These are phyloP conservation scores for Holtermanniella nyarrowii DNA, from an alignment of 768 basidiomycete genomes.

Conservation along the genomic window DNA sequence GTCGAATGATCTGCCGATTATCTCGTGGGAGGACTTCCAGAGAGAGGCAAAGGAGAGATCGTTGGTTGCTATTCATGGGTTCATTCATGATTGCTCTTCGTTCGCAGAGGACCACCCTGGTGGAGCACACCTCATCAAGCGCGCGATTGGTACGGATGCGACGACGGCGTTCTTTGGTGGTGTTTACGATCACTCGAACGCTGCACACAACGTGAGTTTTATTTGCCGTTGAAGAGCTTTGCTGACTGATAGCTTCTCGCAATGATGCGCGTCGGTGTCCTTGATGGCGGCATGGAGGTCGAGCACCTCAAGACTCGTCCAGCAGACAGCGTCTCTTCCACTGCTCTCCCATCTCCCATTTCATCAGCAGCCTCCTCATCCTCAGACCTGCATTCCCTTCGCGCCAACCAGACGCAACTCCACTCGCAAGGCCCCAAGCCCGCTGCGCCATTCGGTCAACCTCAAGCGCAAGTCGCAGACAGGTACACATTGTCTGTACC, in stretches of 20 bases:
- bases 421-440: conserved; percentile 29
- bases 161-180: conserved; percentile 92
- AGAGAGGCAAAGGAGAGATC: conserved; percentile 69
- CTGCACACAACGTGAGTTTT: conserved; percentile 55
- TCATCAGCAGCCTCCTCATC: conserved; percentile 19
- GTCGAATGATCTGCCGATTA: conserved; percentile 62
- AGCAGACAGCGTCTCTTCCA: conserved; percentile 16
- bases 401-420: conserved; percentile 19
- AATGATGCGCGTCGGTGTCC: conserved; percentile 65
- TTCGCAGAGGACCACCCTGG: conserved; percentile 90
- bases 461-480: conserved; percentile 45
- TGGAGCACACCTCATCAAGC: conserved; percentile 69
- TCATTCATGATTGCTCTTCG: conserved; percentile 76
- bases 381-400: conserved; percentile 10
- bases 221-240: conserved; percentile 35
- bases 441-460: conserved; percentile 45
- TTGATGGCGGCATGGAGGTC: conserved; percentile 57
- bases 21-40: conserved; percentile 80
- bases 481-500: conserved; percentile 47
- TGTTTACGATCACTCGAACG: conserved; percentile 79
- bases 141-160: conserved; percentile 80
- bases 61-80: conserved; percentile 75
- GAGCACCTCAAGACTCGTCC: conserved; percentile 37
- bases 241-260: conserved; percentile 48
- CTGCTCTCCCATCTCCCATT: conserved; percentile 13